These are phyloP conservation scores for Stellera chamaejasme DNA, from an alignment of 345 rosid genomes.

Conservation along the genomic window DNA sequence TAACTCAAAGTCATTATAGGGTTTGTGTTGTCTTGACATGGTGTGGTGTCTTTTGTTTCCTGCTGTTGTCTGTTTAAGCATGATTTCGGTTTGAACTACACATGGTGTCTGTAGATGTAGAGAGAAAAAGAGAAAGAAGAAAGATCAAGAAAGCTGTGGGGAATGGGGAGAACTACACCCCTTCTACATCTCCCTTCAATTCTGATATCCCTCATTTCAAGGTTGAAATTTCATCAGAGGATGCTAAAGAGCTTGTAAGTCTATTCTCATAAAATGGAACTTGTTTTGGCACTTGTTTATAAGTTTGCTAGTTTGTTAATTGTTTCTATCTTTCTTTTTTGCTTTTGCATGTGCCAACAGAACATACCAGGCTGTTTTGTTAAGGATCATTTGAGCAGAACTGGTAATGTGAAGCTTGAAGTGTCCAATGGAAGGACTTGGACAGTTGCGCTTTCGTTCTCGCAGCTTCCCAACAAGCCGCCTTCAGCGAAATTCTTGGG, in stretches of 20 bases:
- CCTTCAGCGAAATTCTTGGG: neutral
- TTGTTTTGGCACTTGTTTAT: neutral
- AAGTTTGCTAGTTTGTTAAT: neutral
- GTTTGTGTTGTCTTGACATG: neutral
- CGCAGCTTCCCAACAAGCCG: neutral
- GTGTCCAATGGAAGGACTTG: constrained; percentile 15
- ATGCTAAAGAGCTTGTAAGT: constrained; percentile 6
- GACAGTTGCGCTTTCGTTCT: neutral
- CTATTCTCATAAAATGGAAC: neutral
- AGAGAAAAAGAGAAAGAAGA: too few species aligned
- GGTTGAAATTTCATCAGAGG: constrained; percentile 7
- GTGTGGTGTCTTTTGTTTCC: too few species aligned
- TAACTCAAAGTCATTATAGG: neutral
- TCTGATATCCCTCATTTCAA: constrained; percentile 13
- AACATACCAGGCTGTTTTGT: constrained; percentile 4
- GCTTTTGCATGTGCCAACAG: constrained; percentile 2
- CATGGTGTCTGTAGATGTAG: too few species aligned
- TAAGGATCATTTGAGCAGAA: neutral
- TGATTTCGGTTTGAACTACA: too few species aligned
- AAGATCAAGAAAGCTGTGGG: too few species aligned
- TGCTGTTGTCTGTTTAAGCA: too few species aligned
- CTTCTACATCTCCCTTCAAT: neutral
- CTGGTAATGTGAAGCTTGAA: neutral
- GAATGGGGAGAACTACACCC: too few species aligned
- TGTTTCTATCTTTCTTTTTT: neutral